Percentiles rank a stretch among this genome's conserved stretches.
Conservation (phyloP, 306 rosid species). For the Purshia tridentata region DNA sequence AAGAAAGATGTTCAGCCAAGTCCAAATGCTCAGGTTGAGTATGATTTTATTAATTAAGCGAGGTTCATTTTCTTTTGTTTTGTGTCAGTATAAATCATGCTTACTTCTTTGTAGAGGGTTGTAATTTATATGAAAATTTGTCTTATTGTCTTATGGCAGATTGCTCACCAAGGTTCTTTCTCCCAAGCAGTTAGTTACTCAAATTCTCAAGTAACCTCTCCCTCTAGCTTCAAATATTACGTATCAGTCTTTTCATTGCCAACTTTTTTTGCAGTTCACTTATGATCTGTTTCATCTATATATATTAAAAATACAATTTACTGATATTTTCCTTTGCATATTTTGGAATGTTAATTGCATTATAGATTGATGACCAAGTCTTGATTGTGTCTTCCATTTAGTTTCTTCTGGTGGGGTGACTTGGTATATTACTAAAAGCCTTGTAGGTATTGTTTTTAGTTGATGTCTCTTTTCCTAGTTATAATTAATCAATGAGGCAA, state of each 20-base stretch:
- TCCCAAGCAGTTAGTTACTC: conserved; percentile 67
- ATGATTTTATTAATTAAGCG: background rate
- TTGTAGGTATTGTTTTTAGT: too few relatives aligned
- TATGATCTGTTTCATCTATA: background rate
- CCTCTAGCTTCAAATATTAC: background rate
- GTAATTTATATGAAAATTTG: conserved; percentile 5
- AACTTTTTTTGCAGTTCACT: background rate
- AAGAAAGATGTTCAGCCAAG: conserved; percentile 73
- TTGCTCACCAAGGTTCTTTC: conserved; percentile 76
- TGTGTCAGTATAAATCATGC: background rate
- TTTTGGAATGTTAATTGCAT: background rate
- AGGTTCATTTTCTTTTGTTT: background rate
- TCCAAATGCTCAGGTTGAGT: conserved; percentile 66
- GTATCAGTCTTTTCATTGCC: background rate
- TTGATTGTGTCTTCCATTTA: too few relatives aligned
- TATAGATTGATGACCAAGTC: too few relatives aligned
- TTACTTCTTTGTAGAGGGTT: background rate
- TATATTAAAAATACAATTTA: background rate
- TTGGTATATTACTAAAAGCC: too few relatives aligned
- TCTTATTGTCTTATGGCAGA: conserved; percentile 40
- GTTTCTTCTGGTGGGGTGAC: too few relatives aligned
- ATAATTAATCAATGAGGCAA: too few relatives aligned
- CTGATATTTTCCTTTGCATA: background rate
- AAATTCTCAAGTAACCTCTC: conserved; percentile 66
- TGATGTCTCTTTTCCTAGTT: too few relatives aligned